Percentiles rank a stretch among this genome's conserved stretches.
Conservation (phyloP, 2,329 filamentous ascomycete genomes). For the Arthrobotrys entomopaga region DNA sequence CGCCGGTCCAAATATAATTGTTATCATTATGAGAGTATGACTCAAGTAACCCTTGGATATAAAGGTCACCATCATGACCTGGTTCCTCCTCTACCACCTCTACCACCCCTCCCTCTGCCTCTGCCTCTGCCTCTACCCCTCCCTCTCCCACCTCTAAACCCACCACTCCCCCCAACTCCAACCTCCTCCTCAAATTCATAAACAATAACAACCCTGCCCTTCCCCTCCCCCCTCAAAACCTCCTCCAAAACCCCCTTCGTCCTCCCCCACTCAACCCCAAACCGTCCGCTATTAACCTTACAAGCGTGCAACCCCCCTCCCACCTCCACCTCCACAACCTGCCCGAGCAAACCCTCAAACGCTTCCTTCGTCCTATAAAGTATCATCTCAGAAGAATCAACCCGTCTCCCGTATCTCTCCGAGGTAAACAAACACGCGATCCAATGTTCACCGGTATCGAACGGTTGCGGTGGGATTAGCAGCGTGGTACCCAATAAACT, state of each 20-base stretch:
- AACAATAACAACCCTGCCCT: constrained; percentile 32
- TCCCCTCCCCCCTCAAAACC: constrained; percentile 18
- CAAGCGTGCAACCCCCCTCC: constrained; percentile 36
- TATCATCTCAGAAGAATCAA: constrained; percentile 33
- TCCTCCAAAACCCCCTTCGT: constrained; percentile 28
- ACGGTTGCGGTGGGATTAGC: constrained; percentile 37
- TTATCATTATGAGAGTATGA: too few relatives aligned
- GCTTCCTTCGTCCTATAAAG: constrained; percentile 19
- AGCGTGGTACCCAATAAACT: constrained; percentile 33
- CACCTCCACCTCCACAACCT: neutral
- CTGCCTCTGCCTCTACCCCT: constrained; percentile 18
- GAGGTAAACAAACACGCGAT: constrained; percentile 51
- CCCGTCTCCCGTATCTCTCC: constrained; percentile 24
- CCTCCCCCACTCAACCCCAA: constrained; percentile 43
- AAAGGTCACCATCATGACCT: neutral
- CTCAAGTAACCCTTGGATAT: neutral
- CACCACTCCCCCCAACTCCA: neutral
- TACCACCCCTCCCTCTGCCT: constrained; percentile 2
- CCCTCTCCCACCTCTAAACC: constrained; percentile 19
- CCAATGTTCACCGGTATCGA: constrained; percentile 24
- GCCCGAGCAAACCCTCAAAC: constrained; percentile 39
- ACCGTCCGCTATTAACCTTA: constrained; percentile 52
- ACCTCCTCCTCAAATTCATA: constrained; percentile 45
- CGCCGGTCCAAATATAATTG: too few relatives aligned
- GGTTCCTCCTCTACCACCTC: constrained; percentile 1